phyloP scores from a whole-genome alignment of 768 basidiomycete species.

The Tylopilus balloui region DNA sequence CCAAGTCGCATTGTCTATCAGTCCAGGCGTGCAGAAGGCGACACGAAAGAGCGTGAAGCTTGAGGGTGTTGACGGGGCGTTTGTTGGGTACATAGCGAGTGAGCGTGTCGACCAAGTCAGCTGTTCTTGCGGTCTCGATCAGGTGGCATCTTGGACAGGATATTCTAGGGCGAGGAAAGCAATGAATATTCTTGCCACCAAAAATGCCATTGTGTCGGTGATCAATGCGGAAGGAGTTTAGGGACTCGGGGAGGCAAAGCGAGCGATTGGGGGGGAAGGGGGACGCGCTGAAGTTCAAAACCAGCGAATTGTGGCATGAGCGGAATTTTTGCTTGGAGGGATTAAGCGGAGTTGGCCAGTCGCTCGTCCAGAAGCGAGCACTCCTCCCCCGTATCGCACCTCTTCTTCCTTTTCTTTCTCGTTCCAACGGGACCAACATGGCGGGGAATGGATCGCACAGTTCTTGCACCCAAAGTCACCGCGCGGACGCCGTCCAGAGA shows the following conservation, averaged over 20 bases:
- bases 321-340: conserved; percentile 9
- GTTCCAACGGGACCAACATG: not conserved
- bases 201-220: not conserved
- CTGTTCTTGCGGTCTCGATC: not conserved
- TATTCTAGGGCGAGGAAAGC: too few species aligned
- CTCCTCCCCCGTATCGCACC: not conserved
- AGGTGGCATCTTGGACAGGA: not conserved
- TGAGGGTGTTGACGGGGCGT: not conserved
- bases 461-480: conserved; percentile 7
- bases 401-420: not conserved
- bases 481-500: not conserved
- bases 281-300: conserved; percentile 2
- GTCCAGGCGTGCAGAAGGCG: not conserved
- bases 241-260: not conserved
- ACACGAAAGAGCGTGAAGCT: not conserved
- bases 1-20: not conserved
- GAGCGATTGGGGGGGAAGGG: not conserved
- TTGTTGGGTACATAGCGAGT: not conserved
- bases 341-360: conserved; percentile 19
- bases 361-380: not conserved
- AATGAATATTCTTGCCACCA: not conserved
- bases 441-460: conserved; percentile 4
- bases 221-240: not conserved
- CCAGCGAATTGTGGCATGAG: conserved; percentile 8
- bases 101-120: not conserved